Evolutionary conservation across 1,284 basidiomycete species (phyloP), one percentile per base, ranked within the genome.

Genomic region (Ceratobasidium papillatum): DNA sequence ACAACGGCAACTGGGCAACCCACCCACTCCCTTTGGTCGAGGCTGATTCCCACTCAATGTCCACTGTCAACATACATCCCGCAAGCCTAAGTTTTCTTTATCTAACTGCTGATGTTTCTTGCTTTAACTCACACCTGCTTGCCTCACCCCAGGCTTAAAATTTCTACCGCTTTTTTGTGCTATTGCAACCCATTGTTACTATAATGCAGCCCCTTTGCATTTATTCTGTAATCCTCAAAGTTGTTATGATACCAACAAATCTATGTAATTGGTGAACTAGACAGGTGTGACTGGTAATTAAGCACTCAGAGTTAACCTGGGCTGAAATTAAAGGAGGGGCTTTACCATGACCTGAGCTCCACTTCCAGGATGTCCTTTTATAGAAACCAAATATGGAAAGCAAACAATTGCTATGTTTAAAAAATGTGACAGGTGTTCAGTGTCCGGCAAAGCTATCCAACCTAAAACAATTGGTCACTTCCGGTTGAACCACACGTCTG

Each of bases 401-500:
- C 14, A 41, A 41, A 41, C 38, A 41, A 41, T n/a, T n/a, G n/a
- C 5, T 41, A 41, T 41, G 5, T 41, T 7, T 14, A 41, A 41
- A 41, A 14, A 41, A 14, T 41, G 38, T 41, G 14, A 54, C 11
- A 56, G 2, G n/a, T 27, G 49, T 51, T 22, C 3, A 22, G 7
- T 54, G 51, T 54, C 51, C 51, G 19, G 27, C 51, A 9, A 7
- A 22, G 12, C 22, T 22, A 11, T n/a, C 54, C 54, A 22, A 36
- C 56, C 17, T 22, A 4, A 4, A 5, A 25, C 25, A 25, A 27
- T 22, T 25, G 1, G 19, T 17, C 56, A 63, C 19, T 45, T 27
- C n/a, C 43, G 2, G 17, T 77, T 75, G 59, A 93, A 84, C 81
- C 92, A 94, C 78, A 85, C 85, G 79, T 94, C 88, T 94, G 94